These are phyloP conservation scores for Antrodiella citrinella DNA, from an alignment of 768 basidiomycete species.

Conservation along the genomic window DNA sequence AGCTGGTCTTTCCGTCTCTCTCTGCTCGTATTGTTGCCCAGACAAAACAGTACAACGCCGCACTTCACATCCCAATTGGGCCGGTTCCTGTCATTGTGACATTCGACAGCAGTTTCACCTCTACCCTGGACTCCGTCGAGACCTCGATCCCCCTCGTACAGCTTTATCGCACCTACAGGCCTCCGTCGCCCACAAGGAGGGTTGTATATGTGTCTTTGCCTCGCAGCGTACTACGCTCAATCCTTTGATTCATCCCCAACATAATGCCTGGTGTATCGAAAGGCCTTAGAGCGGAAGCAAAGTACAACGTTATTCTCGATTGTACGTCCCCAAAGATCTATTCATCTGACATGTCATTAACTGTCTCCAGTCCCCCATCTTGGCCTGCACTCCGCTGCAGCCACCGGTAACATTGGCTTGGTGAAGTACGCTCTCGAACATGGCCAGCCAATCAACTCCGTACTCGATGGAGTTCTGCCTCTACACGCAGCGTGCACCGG, in stretches of 20 bases:
- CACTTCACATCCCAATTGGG: not conserved
- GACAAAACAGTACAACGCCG: too few species aligned
- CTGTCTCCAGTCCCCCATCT: slow-evolving; percentile 55
- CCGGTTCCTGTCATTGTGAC: not conserved
- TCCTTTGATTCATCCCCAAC: not conserved
- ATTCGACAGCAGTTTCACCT: not conserved
- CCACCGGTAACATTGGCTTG: slow-evolving; percentile 83
- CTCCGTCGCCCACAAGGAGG: not conserved
- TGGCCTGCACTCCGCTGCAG: slow-evolving; percentile 70
- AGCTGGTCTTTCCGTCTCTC: not conserved
- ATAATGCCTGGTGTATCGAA: slow-evolving; percentile 30
- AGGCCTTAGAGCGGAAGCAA: slow-evolving; percentile 33
- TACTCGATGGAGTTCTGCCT: slow-evolving; percentile 93
- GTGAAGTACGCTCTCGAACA: slow-evolving; percentile 89
- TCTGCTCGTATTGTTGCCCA: too few species aligned
- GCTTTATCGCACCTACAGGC: not conserved
- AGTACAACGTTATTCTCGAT: slow-evolving; percentile 47
- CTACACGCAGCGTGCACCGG: slow-evolving; percentile 92
- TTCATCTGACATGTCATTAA: not conserved
- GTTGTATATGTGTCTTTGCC: not conserved
- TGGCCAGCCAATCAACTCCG: slow-evolving; percentile 94
- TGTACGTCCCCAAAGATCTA: slow-evolving; percentile 27
- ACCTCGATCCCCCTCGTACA: not conserved
- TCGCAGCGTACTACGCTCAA: not conserved
- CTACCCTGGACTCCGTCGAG: not conserved